A percentile compares a stretch with the other conserved stretches of the same genome.
Conservation (phyloP, 345 rosid species). For the Gossypium sturtianum region DNA sequence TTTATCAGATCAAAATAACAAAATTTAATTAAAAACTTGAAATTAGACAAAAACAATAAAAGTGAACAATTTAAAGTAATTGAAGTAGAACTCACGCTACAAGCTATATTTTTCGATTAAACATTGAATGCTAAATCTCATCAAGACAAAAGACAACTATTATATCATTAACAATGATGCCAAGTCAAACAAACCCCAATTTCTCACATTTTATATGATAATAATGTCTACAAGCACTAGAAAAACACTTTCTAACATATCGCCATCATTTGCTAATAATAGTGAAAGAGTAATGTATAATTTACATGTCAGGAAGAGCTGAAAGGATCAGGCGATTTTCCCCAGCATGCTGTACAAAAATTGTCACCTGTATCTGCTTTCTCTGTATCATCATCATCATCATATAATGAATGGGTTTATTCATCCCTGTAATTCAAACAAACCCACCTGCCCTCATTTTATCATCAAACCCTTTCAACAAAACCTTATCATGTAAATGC, state of each 20-base stretch:
- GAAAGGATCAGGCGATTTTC: conserved; percentile 34
- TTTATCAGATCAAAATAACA: too few relatives aligned
- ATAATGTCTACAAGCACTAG: conserved; percentile 3
- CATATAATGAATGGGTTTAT: conserved; percentile 6
- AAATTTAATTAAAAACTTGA: too few relatives aligned
- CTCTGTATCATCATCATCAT: not conserved
- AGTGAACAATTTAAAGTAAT: too few relatives aligned
- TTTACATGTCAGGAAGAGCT: conserved; percentile 51
- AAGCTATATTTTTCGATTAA: too few relatives aligned
- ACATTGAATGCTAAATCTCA: not conserved
- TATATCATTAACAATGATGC: not conserved
- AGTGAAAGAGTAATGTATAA: conserved; percentile 1
- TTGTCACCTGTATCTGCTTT: conserved; percentile 9
- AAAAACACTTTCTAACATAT: not conserved
- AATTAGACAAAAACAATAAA: too few relatives aligned
- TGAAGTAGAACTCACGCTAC: too few relatives aligned
- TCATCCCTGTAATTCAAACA: not conserved
- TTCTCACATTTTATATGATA: conserved; percentile 9
- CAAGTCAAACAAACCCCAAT: not conserved
- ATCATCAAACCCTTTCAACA: conserved; percentile 35
- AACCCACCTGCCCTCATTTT: not conserved
- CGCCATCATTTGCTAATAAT: not conserved
- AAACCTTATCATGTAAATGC: conserved; percentile 43
- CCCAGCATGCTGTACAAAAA: conserved; percentile 30
- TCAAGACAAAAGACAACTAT: not conserved